Evolutionary conservation across 345 rosid species (phyloP), one percentile per base, ranked within the genome.

Genomic region (Brassica incana): DNA sequence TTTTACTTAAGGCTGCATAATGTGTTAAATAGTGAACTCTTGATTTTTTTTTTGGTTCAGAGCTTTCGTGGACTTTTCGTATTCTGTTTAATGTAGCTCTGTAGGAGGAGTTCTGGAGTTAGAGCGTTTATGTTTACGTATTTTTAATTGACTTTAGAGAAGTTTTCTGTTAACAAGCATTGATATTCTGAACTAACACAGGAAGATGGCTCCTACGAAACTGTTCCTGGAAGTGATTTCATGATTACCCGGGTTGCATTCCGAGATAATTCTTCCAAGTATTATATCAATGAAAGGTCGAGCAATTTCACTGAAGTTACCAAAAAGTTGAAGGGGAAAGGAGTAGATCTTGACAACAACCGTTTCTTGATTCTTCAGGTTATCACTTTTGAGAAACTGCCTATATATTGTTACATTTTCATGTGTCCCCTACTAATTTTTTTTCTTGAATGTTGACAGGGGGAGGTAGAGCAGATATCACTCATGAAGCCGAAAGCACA

Each of bases 351-450:
- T 62, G 98, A 95, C 88, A 95, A 95, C 81, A 95, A 95, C 65
- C 97, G 97, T n/a, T 95, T 95, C 86, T 83, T 95, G 85, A 95
- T 93, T 83, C 98, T 93, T 83, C 99, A 95, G 97, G 99, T 95
- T 75, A 54, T 29, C 16, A 15, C 29, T 6, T 77, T 58, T 54
- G 65, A 38, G 16, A 25, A 36, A 23, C 5, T 32, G 67, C 8
- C 65, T 64, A 6, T 43, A 33, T 54, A 58, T 23, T 62, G 60
- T 18, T 56, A 32, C 27, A n/a, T 76, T 67, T 71, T 6, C 50
- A 56, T 82, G 60, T 48, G 2, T 59, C 1, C 50, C 7, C 61
- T 43, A 23, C 74, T 65, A 54, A 30, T 29, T 12, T 54, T 76
- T 76, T 63, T 35, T 77, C 62, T 63, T 80, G 63, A 60, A 65